Base-by-base conservation (phyloP, 2,329 filamentous ascomycete genomes). In the Coleophoma eucalyptorum region DNA sequence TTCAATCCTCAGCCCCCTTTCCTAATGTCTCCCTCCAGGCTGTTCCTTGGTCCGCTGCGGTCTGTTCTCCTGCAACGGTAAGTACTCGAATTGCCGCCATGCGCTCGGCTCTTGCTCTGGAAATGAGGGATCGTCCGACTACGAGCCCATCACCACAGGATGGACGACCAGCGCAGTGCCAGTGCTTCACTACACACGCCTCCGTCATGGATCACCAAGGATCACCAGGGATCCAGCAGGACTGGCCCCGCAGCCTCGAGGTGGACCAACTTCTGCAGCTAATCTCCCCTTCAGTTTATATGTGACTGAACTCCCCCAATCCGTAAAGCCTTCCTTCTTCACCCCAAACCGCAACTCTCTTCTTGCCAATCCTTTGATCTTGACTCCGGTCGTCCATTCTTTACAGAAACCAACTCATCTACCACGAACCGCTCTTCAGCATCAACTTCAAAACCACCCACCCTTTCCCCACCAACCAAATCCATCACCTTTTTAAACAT, bases 321-420 rank as follows among this genome's bases (percentile, higher is more conserved):
- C 37, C 16, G 16, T 33, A 37, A 33, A 32, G 42, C 50, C 52
- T 34, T 45, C 50, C 52, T 34, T 58, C 55, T 45, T 43, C 54
- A 59, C 54, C 57, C 56, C 26, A 21, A 58, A 55, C 53, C 55
- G 57, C 26, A 26, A 26, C 58, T 57, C 50, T 55, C 53, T 55
- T 56, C 51, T 54, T 18, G 20, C 50, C 53, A 53, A 52, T 33
- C 47, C 52, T 49, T 54, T 55, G 48, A 54, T 33, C 48, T 58
- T 62, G 60, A 63, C 60, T 61, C 58, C 60, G 61, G 61, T 63
- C 60, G 57, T 62, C 58, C 61, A 61, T 62, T 64, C 61, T 63
- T 64, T 62, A 55, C 46, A 61, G 51, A 62, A 58, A 3, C 42
- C 34, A 47, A 50, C 49, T 47, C 49, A 18, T 38, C 35, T 38